These are phyloP conservation scores for Brassica incana DNA, from an alignment of 345 rosid species.

Conservation along the genomic window DNA sequence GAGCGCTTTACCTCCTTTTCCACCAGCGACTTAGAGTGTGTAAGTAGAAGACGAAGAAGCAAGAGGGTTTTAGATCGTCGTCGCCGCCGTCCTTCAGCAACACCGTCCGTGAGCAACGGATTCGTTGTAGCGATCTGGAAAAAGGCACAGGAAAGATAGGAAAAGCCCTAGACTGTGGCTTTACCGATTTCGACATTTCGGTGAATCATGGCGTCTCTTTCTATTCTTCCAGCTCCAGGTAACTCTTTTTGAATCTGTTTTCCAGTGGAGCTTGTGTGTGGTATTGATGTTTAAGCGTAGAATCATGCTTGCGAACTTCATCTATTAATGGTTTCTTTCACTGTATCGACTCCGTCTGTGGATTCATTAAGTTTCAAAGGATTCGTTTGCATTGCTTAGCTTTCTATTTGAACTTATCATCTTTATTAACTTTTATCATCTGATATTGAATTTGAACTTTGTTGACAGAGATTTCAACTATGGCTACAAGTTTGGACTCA, in stretches of 20 bases:
- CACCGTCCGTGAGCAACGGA: not conserved
- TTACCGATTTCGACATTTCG: constrained; percentile 9
- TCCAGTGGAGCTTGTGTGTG: not conserved
- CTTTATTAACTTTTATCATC: not conserved
- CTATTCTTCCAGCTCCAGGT: constrained; percentile 25
- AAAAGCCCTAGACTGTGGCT: constrained; percentile 24
- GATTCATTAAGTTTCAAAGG: not conserved
- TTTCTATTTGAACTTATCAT: not conserved
- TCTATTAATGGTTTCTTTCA: not conserved
- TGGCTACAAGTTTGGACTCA: constrained; percentile 3
- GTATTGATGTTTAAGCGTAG: not conserved
- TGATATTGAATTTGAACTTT: constrained; percentile 5
- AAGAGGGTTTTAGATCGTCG: not conserved
- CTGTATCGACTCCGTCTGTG: not conserved
- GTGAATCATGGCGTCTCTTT: constrained; percentile 31
- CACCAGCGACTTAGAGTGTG: constrained; percentile 23
- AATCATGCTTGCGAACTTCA: not conserved
- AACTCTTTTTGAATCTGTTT: not conserved
- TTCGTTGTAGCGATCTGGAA: not conserved
- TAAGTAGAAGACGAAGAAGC: not conserved
- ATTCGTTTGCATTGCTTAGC: not conserved
- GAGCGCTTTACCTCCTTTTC: constrained; percentile 23
- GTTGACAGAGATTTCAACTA: constrained; percentile 24
- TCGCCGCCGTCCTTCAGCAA: not conserved
- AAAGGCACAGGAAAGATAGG: not conserved